These are phyloP conservation scores for Malus sieversii DNA, from an alignment of 306 rosid genomes.

Conservation along the genomic window DNA sequence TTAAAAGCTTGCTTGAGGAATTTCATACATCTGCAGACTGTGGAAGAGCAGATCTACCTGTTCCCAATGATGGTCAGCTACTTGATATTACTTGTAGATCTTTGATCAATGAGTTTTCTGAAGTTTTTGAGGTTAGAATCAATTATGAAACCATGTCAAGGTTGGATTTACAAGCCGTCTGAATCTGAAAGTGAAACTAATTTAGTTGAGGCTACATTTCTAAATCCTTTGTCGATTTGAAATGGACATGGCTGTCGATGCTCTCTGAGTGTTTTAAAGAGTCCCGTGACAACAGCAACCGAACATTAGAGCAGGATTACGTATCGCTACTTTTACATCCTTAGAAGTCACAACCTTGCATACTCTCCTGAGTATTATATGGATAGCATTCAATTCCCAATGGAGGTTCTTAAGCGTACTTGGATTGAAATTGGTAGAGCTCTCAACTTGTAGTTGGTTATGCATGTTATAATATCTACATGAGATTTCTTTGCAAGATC, in stretches of 20 bases:
- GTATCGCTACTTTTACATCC: no score
- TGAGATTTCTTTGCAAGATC: no score
- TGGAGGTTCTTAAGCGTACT: no score
- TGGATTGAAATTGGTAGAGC: no score
- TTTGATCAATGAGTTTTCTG: conserved; percentile 51
- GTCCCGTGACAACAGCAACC: background rate
- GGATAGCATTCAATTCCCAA: no score
- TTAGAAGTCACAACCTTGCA: no score
- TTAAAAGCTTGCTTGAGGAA: conserved; percentile 41
- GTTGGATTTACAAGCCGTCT: conserved; percentile 2
- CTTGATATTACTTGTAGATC: conserved; percentile 40
- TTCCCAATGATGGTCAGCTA: conserved; percentile 29
- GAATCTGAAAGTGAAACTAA: background rate
- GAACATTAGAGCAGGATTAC: background rate
- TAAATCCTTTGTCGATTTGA: background rate
- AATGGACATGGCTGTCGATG: background rate
- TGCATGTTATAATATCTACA: no score
- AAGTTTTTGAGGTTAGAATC: conserved; percentile 47
- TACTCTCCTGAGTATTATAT: no score
- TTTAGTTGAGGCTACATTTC: background rate
- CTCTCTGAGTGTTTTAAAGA: background rate
- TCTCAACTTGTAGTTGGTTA: no score
- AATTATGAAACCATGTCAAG: conserved; percentile 23
- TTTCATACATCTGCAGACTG: conserved; percentile 1
- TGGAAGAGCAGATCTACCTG: conserved; percentile 8